Percentiles rank a stretch among this genome's conserved stretches.
These are phyloP conservation scores for Escovopsis sp. DNA, from an alignment of 2,329 filamentous ascomycete species.

Conservation along the genomic window DNA sequence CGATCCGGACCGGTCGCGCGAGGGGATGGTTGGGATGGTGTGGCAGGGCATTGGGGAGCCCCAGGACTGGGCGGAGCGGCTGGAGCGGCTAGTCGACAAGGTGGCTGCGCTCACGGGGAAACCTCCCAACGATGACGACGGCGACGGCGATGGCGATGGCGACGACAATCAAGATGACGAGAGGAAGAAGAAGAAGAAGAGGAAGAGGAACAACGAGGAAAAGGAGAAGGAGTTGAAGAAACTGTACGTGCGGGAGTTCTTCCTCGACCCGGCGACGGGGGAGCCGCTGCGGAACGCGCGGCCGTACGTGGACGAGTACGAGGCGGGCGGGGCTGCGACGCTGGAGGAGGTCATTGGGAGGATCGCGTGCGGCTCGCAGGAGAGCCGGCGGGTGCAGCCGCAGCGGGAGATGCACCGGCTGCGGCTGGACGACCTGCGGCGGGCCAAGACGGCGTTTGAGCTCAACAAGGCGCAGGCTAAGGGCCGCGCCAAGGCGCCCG, in stretches of 20 bases:
- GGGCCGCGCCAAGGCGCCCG: constrained; percentile 18
- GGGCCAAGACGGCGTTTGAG: constrained; percentile 35
- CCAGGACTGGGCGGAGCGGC: constrained; percentile 15
- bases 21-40: constrained; percentile 23
- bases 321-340: constrained; percentile 11
- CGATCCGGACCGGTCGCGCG: constrained; percentile 22
- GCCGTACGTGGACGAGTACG: constrained; percentile 26
- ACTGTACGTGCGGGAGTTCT: constrained; percentile 27
- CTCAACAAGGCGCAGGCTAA: constrained; percentile 26
- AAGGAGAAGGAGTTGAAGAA: constrained; percentile 20
- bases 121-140: no score
- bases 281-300: constrained; percentile 17
- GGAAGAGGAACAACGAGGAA: no score
- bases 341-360: constrained; percentile 21
- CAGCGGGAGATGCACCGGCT: constrained; percentile 23
- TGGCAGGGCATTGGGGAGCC: constrained; percentile 22
- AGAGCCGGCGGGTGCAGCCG: constrained; percentile 15
- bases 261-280: constrained; percentile 22
- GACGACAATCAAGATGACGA: no score
- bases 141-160: no score
- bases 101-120: constrained; percentile 16
- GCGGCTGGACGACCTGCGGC: constrained; percentile 31
- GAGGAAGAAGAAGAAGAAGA: no score
- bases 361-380: constrained; percentile 18
- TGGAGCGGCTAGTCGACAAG: constrained; percentile 20